Evolutionary conservation across 1,284 basidiomycete genomes (phyloP), one percentile per base, ranked within the genome.

Genomic region (Kalmanozyma brasiliensis): DNA sequence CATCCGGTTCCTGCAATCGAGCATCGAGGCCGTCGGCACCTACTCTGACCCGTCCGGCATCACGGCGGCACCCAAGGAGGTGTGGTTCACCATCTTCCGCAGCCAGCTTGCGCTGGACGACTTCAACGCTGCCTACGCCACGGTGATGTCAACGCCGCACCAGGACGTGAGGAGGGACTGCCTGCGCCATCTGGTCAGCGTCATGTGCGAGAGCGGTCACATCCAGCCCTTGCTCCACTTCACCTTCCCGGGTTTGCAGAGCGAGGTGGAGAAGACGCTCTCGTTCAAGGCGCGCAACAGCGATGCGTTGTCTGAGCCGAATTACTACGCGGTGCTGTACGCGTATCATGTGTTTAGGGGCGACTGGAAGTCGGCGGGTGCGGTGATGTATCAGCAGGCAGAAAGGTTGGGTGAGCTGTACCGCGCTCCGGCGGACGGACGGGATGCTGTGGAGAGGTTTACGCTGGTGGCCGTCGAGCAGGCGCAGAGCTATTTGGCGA

Each of bases 281-380:
- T 88, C 90, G 36, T 98, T 96, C 86, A 96, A 97, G 83, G 93
- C 93, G 10, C 88, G 94, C 63, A 96, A 98, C 82, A 91, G 90
- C 19, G 92, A 98, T 84, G 93, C 95, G 41, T 87, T 92, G 48
- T 85, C 89, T 37, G 87, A 86, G 38, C 94, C 94, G 0, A 90
- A 90, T 79, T 98, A 97, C 85, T 91, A 93, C 46, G 87, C 89
- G 73, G 91, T 98, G 57, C 84, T 98, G n/a, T 97, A 98, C 84
- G 90, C 93, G 44, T 98, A 94, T 49, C 74, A 79, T 41, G 42
- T 77, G n/a, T 67, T 72, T 36, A 73, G 78, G 13, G 77, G 80
- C 30, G 79, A 82, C 67, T 67, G 78, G 56, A 82, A 81, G 40
- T 78, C 73, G 53, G 81, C 78, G 8, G 78, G 75, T 10, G 77